phyloP scores from a whole-genome alignment of 305 asterid species.

The Fraxinus sp. region DNA sequence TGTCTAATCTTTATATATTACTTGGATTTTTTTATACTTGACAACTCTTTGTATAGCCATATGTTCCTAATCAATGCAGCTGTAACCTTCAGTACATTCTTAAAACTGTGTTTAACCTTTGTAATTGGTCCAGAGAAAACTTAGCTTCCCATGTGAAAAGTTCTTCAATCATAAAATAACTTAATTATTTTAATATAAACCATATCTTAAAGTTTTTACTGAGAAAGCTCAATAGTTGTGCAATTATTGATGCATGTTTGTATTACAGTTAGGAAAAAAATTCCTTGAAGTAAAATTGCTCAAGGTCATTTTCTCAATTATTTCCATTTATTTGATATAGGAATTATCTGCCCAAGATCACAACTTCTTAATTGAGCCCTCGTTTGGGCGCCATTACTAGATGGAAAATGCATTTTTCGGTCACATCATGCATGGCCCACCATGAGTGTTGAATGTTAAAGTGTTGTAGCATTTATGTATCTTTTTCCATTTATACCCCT shows the following conservation, averaged over 20 bases:
- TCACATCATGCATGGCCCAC: too few relatives aligned
- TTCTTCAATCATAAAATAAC: neutral
- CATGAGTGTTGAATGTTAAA: neutral
- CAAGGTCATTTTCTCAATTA: neutral
- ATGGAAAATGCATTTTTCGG: too few relatives aligned
- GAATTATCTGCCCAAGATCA: neutral
- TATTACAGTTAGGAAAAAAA: neutral
- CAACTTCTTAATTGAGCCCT: neutral
- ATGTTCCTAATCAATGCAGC: neutral
- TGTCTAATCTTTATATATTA: neutral
- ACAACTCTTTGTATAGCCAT: neutral
- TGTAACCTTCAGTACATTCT: neutral
- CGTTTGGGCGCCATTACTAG: too few relatives aligned
- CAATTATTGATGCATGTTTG: neutral
- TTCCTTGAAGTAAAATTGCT: neutral
- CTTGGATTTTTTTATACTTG: neutral
- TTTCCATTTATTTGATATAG: neutral
- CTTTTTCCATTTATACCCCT: neutral
- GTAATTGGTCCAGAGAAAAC: neutral
- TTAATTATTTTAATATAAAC: neutral
- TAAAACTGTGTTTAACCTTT: neutral
- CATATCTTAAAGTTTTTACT: neutral
- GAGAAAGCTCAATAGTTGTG: neutral
- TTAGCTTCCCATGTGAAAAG: neutral
- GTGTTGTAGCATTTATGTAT: neutral